Evolutionary conservation across 768 basidiomycete genomes (phyloP), one percentile per base, ranked within the genome.

Genomic region (Boletus rubescentipes): DNA sequence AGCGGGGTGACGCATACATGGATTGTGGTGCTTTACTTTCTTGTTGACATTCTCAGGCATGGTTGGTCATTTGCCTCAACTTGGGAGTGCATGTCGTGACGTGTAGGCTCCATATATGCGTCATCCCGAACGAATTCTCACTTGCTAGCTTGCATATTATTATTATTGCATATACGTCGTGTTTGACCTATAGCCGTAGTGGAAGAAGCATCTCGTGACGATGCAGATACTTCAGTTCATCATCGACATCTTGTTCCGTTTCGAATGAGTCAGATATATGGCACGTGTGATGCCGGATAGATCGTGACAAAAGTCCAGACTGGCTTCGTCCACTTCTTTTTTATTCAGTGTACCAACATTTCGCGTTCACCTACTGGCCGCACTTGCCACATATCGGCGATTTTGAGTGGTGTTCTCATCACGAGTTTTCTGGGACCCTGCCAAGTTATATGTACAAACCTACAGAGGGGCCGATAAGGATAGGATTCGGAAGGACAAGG

Each of bases 21-120:
- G 29, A 29, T 39, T 9, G 26, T 26, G 2, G 15, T 37, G 6
- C 12, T 23, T 36, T 7, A 2, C 35, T 10, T 35, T 26, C 34
- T 15, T 51, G 30, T 50, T 53, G 36, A 47, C 61, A 36, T 46
- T 23, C 46, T 44, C 57, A 94, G 92, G 92, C 93, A 61, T 98
- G 96, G 96, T 78, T 89, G 53, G 86, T 88, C 54, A 95, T 97
- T 70, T 73, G 75, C 42, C 83, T 95, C 59, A 98, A 98, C 77
- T 75, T 97, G 57, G 74, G 77, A 42, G 93, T 98, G 42, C 96
- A 98, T 74, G 91, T 97, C 66, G 72, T 94, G 64, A 98, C 98
- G 96, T 97, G 91, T 93, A 72, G 67, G 89, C 78, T 39, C 29
- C 30, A 36, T 48, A 21, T 29, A 38, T 43, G 9, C 37, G 49